phyloP scores from a whole-genome alignment of 306 rosid genomes.

The Cucurbita moschata region DNA sequence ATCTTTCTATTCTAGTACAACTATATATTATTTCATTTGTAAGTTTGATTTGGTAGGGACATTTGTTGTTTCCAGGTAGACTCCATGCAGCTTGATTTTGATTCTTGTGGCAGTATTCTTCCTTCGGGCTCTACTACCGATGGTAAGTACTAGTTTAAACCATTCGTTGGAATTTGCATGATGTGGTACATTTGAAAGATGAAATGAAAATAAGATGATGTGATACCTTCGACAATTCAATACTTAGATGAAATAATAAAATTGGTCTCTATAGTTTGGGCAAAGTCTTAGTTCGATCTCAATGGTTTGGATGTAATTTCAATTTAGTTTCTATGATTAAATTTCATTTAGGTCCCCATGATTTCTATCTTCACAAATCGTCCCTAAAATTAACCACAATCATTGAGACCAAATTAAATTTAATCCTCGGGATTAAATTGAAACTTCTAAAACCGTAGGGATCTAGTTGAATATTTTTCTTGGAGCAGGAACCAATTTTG shows the following conservation, averaged over 20 bases:
- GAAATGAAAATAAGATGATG: neutral
- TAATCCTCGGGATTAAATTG: neutral
- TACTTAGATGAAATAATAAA: neutral
- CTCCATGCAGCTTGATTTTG: conserved; percentile 21
- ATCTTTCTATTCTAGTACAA: neutral
- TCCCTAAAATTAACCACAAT: neutral
- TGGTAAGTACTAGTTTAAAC: conserved; percentile 22
- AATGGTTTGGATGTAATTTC: neutral
- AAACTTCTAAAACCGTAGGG: neutral
- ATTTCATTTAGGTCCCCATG: neutral
- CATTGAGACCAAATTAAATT: neutral
- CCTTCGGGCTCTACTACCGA: conserved; percentile 22
- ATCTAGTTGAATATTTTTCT: neutral
- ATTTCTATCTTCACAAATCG: neutral
- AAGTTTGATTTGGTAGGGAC: conserved; percentile 1
- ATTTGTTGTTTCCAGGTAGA: conserved; percentile 21
- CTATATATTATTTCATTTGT: conserved; percentile 5
- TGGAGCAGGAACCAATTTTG: neutral
- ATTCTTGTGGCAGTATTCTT: conserved; percentile 30
- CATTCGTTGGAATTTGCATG: neutral
- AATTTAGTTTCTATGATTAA: neutral
- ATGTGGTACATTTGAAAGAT: neutral
- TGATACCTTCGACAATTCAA: neutral
- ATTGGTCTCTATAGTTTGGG: neutral
- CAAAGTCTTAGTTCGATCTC: neutral